Evolutionary conservation across 1,284 basidiomycete genomes (phyloP), one percentile per base, ranked within the genome.

Genomic region (Coniferiporia sulphurascens): DNA sequence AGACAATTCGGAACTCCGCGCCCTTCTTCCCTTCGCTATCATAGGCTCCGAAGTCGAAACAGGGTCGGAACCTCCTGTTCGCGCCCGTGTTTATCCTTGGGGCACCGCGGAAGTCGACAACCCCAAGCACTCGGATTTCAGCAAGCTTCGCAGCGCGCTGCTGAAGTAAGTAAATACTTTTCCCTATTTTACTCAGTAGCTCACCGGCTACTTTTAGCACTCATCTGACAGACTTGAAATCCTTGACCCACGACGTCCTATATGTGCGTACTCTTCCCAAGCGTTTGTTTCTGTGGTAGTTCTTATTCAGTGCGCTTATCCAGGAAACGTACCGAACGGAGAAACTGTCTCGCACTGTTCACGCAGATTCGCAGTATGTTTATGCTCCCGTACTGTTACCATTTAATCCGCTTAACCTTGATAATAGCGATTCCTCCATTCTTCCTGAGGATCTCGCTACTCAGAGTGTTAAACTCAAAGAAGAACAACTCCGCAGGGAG

Each of bases 81-180:
- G 97, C 57, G 96, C 93, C 48, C 85, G 97, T 67, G 86, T 89
- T 71, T 98, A 98, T 77, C 97, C 95, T 6, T 99, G 97, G 97
- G 97, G 96, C 70, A 84, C 98, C 62, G 97, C 93, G 62, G 95
- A 99, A 73, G 95, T 99, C 59, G 97, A 99, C 79, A 98, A 99
- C 76, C 94, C 95, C 21, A 91, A 93, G 74, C 97, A 99, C 78
- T 97, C 93, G 36, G 97, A 99, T 78, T 99, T 99, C 73, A 89
- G 89, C 69, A 83, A 94, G 58, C 84, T 99, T 60, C 82, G 96
- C 67, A 89, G 88, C 64, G 95, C 96, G 52, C 79, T 99, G 61
- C 82, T 99, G 65, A 89, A 89, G 91, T 94, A 70, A 69, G 78
- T 69, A 38, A 21, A 35, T 13, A n/a, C 59, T 44, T 36, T 44